Percentiles rank a stretch among this genome's conserved stretches.
These are phyloP conservation scores for Apiospora pterosperma DNA, from an alignment of 2,329 filamentous ascomycete species.

Conservation along the genomic window DNA sequence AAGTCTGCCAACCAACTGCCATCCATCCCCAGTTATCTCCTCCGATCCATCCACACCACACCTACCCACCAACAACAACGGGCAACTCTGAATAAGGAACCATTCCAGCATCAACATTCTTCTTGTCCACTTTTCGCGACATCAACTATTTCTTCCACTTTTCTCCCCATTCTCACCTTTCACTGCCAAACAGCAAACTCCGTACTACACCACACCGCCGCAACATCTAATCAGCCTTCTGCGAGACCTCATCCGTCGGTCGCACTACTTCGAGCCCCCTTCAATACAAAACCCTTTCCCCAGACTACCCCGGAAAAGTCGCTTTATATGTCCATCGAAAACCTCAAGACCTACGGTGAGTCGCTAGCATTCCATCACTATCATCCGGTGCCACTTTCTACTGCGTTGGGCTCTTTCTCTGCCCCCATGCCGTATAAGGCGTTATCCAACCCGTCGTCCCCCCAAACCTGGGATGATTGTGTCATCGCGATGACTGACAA, in stretches of 20 bases:
- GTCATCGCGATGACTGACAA: conserved; percentile 21
- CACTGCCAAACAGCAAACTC: conserved; percentile 6
- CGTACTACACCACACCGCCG: conserved; percentile 11
- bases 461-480: conserved; percentile 8
- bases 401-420: not conserved
- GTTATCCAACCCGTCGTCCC: not conserved
- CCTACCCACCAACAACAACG: not conserved
- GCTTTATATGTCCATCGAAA: conserved; percentile 98
- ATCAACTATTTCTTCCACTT: conserved; percentile 7
- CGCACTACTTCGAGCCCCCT: conserved; percentile 38
- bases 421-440: not conserved
- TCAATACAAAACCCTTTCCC: conserved; percentile 49
- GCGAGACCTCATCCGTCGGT: conserved; percentile 52
- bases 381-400: not conserved
- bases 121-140: not conserved
- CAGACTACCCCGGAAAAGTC: conserved; percentile 60
- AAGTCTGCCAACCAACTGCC: too few relatives aligned
- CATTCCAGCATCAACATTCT: not conserved
- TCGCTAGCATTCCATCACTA: conserved; percentile 17
- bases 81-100: not conserved
- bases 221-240: conserved; percentile 24
- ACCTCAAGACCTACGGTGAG: conserved; percentile 93
- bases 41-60: not conserved
- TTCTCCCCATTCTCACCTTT: conserved; percentile 13
- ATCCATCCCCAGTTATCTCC: conserved; percentile 1